These are phyloP conservation scores for Plasmopara viticola DNA, from an alignment of 352 stramenopile genomes.

Conservation along the genomic window DNA sequence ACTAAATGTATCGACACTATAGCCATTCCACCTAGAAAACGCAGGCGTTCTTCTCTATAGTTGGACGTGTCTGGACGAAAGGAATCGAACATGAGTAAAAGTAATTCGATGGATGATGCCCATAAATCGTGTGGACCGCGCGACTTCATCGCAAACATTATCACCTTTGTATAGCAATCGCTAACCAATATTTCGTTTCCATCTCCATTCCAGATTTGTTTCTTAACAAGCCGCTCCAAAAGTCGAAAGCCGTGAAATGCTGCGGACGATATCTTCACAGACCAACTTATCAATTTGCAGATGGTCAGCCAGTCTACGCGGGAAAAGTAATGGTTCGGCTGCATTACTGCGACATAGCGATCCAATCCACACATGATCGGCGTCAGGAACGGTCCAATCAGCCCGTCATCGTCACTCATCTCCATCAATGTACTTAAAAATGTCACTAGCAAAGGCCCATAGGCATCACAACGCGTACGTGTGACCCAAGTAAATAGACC, in stretches of 20 bases:
- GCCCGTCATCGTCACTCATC: slow-evolving; percentile 47
- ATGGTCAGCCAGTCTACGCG: slow-evolving; percentile 56
- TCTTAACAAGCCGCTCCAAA: slow-evolving; percentile 50
- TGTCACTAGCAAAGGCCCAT: slow-evolving; percentile 30
- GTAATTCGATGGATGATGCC: slow-evolving; percentile 35
- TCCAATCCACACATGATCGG: slow-evolving; percentile 49
- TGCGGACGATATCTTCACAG: slow-evolving; percentile 33
- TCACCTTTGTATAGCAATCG: slow-evolving; percentile 57
- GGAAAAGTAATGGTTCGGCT: slow-evolving; percentile 27
- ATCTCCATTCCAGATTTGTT: slow-evolving; percentile 46
- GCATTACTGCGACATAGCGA: slow-evolving; percentile 27
- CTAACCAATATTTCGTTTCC: slow-evolving; percentile 50
- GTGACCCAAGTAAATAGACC: slow-evolving; percentile 44
- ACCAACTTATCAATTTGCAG: slow-evolving; percentile 57
- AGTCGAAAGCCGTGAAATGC: slow-evolving; percentile 51
- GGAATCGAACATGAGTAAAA: slow-evolving; percentile 49
- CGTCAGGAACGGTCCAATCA: slow-evolving; percentile 59
- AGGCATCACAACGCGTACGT: slow-evolving; percentile 30
- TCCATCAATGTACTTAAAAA: slow-evolving; percentile 53
- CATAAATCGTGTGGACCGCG: slow-evolving; percentile 26
- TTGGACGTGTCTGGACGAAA: slow-evolving; percentile 27
- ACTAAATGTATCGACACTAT: slow-evolving; percentile 45
- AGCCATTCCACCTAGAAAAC: slow-evolving; percentile 52
- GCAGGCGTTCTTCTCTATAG: slow-evolving; percentile 39
- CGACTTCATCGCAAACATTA: slow-evolving; percentile 51